These are phyloP conservation scores for Trametes pubescens DNA, from an alignment of 1,284 basidiomycete genomes.

Conservation along the genomic window DNA sequence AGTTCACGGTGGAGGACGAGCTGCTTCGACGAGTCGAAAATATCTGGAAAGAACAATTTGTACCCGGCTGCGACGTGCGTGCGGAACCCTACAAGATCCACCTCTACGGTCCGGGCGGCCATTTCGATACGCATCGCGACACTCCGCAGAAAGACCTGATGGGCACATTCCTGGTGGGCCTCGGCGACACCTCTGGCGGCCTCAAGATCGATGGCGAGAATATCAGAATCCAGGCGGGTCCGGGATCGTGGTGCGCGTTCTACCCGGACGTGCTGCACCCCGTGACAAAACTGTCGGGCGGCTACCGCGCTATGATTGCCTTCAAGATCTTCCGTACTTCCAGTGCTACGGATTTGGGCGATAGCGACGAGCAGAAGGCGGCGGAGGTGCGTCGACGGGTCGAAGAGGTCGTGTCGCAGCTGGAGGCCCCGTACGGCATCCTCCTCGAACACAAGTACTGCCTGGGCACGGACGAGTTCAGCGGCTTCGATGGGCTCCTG, in stretches of 20 bases:
- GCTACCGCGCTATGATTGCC: conserved; percentile 43
- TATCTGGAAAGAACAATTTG: conserved; percentile 37
- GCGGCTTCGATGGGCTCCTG: conserved; percentile 40
- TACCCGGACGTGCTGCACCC: conserved; percentile 49
- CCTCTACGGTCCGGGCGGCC: conserved; percentile 27
- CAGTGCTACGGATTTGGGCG: background rate
- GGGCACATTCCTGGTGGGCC: conserved; percentile 39
- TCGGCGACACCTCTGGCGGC: conserved; percentile 25
- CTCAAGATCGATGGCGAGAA: background rate
- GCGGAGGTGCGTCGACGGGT: background rate
- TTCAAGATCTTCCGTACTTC: conserved; percentile 43
- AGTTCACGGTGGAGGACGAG: conserved; percentile 34
- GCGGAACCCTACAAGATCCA: conserved; percentile 2
- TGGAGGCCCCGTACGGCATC: conserved; percentile 40
- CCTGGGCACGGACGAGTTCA: conserved; percentile 36
- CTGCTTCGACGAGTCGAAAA: conserved; percentile 33
- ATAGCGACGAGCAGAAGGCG: background rate
- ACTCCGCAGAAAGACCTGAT: conserved; percentile 41
- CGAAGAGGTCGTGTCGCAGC: conserved; percentile 19
- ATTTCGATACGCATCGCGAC: conserved; percentile 43
- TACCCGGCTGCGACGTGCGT: conserved; percentile 19
- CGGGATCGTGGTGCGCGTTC: conserved; percentile 44
- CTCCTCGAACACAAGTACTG: conserved; percentile 41
- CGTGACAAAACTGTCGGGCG: conserved; percentile 29
- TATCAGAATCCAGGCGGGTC: background rate